Evolutionary conservation across 192 early-diverging fungal species (phyloP).

Genomic region (Coemansia sp.): DNA sequence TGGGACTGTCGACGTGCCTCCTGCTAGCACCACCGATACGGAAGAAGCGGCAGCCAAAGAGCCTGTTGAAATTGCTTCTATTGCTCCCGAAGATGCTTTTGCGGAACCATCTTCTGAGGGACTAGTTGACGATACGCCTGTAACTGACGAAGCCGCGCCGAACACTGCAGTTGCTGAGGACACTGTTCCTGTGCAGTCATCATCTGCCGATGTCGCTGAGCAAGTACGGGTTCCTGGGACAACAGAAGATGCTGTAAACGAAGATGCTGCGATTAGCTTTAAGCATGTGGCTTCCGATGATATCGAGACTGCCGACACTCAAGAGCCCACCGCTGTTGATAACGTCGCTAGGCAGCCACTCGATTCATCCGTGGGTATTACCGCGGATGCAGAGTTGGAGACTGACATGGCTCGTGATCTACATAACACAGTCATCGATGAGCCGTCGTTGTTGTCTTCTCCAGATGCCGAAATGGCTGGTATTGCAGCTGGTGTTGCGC

Average conservation of each 20-base stretch:
- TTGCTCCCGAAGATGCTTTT: neutral
- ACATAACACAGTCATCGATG: neutral
- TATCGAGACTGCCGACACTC: neutral
- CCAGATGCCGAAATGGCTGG: neutral
- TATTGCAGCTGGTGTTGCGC: slow-evolving; percentile 6
- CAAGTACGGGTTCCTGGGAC: neutral
- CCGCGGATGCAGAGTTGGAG: neutral
- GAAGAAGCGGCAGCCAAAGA: neutral
- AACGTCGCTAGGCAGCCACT: neutral
- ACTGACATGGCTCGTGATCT: neutral
- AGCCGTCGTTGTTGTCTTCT: neutral
- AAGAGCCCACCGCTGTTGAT: slow-evolving; percentile 4
- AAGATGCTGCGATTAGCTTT: neutral
- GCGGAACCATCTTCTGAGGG: neutral
- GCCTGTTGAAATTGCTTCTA: neutral
- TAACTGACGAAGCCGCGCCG: neutral
- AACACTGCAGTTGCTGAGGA: neutral
- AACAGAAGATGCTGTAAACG: neutral
- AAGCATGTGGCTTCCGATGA: neutral
- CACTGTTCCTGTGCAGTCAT: neutral
- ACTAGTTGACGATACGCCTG: neutral
- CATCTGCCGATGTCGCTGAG: neutral
- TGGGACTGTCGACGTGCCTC: neutral
- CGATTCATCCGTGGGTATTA: neutral
- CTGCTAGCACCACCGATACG: neutral